Percentiles rank a stretch among this genome's conserved stretches.
phyloP scores from a whole-genome alignment of 1,139 yeast species.

The Yamadazyma jaroonii region DNA sequence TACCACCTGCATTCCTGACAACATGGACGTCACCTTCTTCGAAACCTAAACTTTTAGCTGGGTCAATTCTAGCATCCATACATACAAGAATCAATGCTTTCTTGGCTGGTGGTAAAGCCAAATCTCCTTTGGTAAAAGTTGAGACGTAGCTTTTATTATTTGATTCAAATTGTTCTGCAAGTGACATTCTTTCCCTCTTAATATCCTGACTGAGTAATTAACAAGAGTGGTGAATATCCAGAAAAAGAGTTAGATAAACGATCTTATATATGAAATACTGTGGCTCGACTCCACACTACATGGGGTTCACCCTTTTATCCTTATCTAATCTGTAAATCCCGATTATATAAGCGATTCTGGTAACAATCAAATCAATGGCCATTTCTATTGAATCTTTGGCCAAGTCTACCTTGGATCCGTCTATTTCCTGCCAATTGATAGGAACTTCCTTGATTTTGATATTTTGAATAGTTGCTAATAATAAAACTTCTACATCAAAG shows the following conservation, averaged over 20 bases:
- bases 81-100: conserved; percentile 38
- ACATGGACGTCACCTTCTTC: conserved; percentile 45
- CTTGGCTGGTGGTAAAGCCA: conserved; percentile 36
- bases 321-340: conserved; percentile 65
- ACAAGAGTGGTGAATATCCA: not conserved
- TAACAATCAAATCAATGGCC: conserved; percentile 95
- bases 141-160: conserved; percentile 15
- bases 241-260: not conserved
- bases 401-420: conserved; percentile 88
- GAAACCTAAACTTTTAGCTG: conserved; percentile 38
- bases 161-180: conserved; percentile 23
- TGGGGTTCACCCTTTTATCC: conserved; percentile 13
- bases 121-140: conserved; percentile 21
- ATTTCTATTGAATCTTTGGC: conserved; percentile 87
- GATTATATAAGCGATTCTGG: conserved; percentile 80
- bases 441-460: conserved; percentile 75
- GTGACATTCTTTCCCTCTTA: conserved; percentile 16
- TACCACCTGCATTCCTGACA: conserved; percentile 45
- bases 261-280: not conserved
- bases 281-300: not conserved
- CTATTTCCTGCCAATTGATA: conserved; percentile 96
- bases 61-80: conserved; percentile 47
- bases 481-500: conserved; percentile 88
- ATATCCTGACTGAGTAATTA: not conserved
- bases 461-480: conserved; percentile 70